phyloP scores from a whole-genome alignment of 768 basidiomycete species.

The Boletus rubroflammeus region DNA sequence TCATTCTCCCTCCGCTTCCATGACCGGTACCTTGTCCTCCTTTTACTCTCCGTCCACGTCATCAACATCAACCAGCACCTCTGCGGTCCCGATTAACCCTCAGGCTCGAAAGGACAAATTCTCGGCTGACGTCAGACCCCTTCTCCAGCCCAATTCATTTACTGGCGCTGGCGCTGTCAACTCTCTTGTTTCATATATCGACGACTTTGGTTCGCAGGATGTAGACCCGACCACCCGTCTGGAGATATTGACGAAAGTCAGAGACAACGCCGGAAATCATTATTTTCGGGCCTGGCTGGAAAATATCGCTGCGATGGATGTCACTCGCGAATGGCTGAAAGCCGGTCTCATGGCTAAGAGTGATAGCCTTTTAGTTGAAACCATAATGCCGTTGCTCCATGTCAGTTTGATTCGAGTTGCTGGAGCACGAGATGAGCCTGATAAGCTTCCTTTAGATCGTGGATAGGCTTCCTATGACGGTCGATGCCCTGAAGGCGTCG shows the following conservation, averaged over 20 bases:
- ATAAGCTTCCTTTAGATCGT: slow-evolving; percentile 50
- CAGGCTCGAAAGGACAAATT: slow-evolving; percentile 58
- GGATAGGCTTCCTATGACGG: slow-evolving; percentile 74
- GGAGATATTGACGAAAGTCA: slow-evolving; percentile 76
- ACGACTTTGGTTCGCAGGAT: slow-evolving; percentile 57
- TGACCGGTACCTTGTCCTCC: slow-evolving; percentile 32
- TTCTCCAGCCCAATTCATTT: slow-evolving; percentile 57
- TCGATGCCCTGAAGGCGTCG: slow-evolving; percentile 63
- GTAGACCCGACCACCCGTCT: slow-evolving; percentile 63
- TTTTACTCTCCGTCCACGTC: slow-evolving; percentile 38
- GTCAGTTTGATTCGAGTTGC: slow-evolving; percentile 47
- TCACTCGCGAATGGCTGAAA: slow-evolving; percentile 81
- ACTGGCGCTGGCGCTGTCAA: slow-evolving; percentile 67
- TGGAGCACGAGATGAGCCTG: slow-evolving; percentile 13
- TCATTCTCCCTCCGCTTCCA: slow-evolving; percentile 49
- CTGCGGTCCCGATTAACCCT: slow-evolving; percentile 34
- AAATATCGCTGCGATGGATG: slow-evolving; percentile 68
- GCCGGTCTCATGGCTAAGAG: slow-evolving; percentile 56
- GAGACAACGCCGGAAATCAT: slow-evolving; percentile 81
- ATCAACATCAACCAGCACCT: slow-evolving; percentile 27
- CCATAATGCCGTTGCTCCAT: slow-evolving; percentile 83
- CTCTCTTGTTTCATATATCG: slow-evolving; percentile 55
- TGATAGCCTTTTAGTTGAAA: slow-evolving; percentile 59
- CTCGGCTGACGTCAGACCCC: slow-evolving; percentile 47
- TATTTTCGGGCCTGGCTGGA: slow-evolving; percentile 87